Evolutionary conservation across 371 early-diverging fungal genomes (phyloP), one percentile per base, ranked within the genome.

Genomic region (Funneliformis caledonium): DNA sequence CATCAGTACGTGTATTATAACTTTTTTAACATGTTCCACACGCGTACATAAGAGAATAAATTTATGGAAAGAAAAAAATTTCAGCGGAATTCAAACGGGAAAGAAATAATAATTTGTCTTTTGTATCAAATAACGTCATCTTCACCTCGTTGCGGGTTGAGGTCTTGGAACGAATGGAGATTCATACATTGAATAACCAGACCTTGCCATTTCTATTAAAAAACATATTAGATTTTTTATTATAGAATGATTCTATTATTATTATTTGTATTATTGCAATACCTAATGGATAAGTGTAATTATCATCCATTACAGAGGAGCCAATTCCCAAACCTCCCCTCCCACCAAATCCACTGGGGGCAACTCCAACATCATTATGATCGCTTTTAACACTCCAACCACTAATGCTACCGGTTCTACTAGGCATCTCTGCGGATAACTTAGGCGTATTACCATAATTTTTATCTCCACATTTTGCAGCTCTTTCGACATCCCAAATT

Each of bases 401-500:
- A 72, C 75, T 73, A 16, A 48, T 74, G 42, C 74, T 74, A 31
- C 42, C 73, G 42, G 64, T 22, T 52, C 62, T 60, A 42, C 48
- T 80, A 22, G 62, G 52, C 16, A 50, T 2, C 31, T 76, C 68
- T n/a, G 68, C 16, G 45, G 56, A 48, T 19, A 68, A 47, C 68
- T 68, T 78, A n/a, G 70, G n/a, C 22, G 76, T 45, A 11, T 31
- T 85, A 31, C 87, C 70, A 16, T 33, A 12, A 56, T 56, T 19
- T 56, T 56, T 56, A 56, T 56, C 56, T 19, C 56, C 56, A 56
- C 19, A 19, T 56, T 16, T 52, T 52, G 19, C 16, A 16, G 91
- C 87, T 82, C 89, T 88, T 47, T 88, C 88, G 9, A 91, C 84
- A 84, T 96, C 94, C 94, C 94, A 96, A 2, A 96, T 90, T 79